phyloP scores from a whole-genome alignment of 331 rosid genomes.

The Stylosanthes scabra region DNA sequence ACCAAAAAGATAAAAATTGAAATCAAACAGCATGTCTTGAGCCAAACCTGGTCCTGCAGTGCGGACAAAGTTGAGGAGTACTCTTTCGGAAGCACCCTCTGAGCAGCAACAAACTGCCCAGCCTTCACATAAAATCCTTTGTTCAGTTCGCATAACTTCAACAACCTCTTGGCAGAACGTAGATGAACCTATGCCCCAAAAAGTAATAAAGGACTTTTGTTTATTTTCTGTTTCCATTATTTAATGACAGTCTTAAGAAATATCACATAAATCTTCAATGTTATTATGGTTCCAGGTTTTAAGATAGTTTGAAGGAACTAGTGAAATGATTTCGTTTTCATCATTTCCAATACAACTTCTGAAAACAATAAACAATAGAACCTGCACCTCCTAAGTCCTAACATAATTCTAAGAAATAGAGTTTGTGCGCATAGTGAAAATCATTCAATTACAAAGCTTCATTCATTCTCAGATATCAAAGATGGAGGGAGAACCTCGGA shows the following conservation, averaged over 20 bases:
- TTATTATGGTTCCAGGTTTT: not conserved
- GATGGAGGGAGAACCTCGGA: conserved; percentile 61
- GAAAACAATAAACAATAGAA: not conserved
- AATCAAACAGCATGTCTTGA: conserved; percentile 17
- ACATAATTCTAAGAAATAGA: not conserved
- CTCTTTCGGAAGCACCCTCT: conserved; percentile 75
- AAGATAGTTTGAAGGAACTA: not conserved
- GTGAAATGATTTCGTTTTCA: no score
- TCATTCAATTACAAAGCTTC: not conserved
- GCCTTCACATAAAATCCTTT: conserved; percentile 95
- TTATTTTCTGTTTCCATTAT: not conserved
- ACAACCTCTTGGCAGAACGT: conserved; percentile 76
- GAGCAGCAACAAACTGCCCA: conserved; percentile 80
- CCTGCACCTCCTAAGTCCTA: not conserved
- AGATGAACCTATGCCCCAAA: conserved; percentile 64
- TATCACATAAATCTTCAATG: not conserved
- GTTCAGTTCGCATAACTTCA: conserved; percentile 76
- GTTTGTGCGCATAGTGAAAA: not conserved
- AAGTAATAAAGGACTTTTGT: not conserved
- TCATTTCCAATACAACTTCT: not conserved
- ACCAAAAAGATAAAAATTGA: conserved; percentile 7
- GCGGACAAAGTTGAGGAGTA: conserved; percentile 74
- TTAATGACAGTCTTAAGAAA: not conserved
- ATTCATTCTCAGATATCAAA: conserved; percentile 25
- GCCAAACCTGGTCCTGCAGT: conserved; percentile 72